These are phyloP conservation scores for Pyrenochaeta sp. DNA, from an alignment of 2,329 filamentous ascomycete species.

Conservation along the genomic window DNA sequence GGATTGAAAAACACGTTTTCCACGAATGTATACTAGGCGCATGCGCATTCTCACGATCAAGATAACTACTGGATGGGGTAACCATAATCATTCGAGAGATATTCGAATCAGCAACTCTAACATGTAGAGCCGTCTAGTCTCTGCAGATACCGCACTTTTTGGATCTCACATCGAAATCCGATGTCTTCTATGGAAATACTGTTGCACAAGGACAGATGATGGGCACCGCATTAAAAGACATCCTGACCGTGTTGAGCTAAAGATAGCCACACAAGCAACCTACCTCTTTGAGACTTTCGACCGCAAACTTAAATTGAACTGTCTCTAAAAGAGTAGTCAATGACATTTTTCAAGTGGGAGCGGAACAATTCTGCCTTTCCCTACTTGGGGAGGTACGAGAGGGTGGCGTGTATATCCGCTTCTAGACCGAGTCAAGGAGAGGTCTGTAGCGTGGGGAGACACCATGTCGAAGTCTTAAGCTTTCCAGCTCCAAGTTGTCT, in stretches of 20 bases:
- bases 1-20: not conserved
- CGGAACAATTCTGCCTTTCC: not conserved
- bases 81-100: not conserved
- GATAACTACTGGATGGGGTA: not conserved
- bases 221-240: not conserved
- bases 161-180: not conserved
- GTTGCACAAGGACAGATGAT: not conserved
- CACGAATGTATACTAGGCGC: not conserved
- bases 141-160: not conserved
- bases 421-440: constrained; percentile 25
- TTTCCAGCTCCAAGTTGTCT: constrained; percentile 16
- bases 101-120: not conserved
- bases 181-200: not conserved
- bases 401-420: constrained; percentile 17
- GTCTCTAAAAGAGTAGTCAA: not conserved
- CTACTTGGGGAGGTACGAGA: constrained; percentile 2
- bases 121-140: not conserved
- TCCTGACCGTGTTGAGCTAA: constrained; percentile 2
- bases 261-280: not conserved
- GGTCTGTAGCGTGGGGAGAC: constrained; percentile 12
- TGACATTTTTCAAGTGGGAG: constrained; percentile 2
- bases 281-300: constrained; percentile 1
- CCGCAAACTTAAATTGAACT: constrained; percentile 1
- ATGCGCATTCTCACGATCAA: not conserved
- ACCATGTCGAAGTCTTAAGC: constrained; percentile 18